A percentile compares a stretch with the other conserved stretches of the same genome.
Evolutionary conservation across 441 rosid genomes (phyloP).

Genomic region (Dalechampia spathulata): DNA sequence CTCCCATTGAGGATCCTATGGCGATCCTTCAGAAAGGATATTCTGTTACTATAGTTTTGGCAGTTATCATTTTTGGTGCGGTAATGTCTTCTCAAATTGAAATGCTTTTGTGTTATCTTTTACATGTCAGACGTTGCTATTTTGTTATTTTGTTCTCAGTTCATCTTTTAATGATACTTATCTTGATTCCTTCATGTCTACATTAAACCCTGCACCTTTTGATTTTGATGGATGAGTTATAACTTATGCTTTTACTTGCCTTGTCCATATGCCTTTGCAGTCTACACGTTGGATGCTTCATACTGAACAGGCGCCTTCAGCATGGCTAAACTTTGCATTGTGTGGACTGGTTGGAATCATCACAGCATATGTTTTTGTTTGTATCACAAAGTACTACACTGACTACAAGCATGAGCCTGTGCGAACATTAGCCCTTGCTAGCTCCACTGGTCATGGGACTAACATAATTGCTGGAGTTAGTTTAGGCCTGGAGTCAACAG

Average conservation of each 20-base stretch:
- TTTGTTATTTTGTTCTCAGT: no score
- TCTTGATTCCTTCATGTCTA: no score
- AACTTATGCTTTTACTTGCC: constrained; percentile 20
- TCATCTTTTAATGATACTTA: no score
- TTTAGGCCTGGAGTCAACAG: constrained; percentile 97
- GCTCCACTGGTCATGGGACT: constrained; percentile 98
- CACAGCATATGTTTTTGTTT: constrained; percentile 88
- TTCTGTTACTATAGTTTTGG: constrained; percentile 75
- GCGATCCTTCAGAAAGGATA: constrained; percentile 97
- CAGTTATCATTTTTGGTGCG: constrained; percentile 80
- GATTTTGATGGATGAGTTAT: constrained; percentile 8
- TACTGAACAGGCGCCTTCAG: constrained; percentile 93
- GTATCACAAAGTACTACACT: constrained; percentile 93
- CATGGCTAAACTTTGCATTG: constrained; percentile 89
- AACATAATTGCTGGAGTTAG: constrained; percentile 98
- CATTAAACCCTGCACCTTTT: constrained; percentile 5
- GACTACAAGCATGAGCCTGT: constrained; percentile 98
- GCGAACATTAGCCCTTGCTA: constrained; percentile 82
- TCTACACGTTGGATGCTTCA: constrained; percentile 98
- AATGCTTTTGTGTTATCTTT: no score
- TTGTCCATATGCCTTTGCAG: constrained; percentile 35
- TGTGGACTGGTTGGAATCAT: constrained; percentile 96
- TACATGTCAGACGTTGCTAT: no score
- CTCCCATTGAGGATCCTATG: constrained; percentile 93
- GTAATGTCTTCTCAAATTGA: constrained; percentile 40